These are phyloP conservation scores for Dictyostelium brefeldianum DNA, from an alignment of 78 protist species.

Conservation along the genomic window DNA sequence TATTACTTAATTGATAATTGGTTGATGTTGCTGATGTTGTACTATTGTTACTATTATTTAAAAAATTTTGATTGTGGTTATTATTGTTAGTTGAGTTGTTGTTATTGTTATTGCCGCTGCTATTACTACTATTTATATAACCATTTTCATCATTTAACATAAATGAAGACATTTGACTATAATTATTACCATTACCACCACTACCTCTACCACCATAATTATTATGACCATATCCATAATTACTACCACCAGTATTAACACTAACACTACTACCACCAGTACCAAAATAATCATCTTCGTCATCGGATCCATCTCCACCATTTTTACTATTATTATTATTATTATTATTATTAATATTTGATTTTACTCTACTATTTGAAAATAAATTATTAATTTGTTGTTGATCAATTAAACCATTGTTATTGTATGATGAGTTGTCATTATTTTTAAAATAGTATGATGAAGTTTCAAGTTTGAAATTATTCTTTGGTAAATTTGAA, in stretches of 20 bases:
- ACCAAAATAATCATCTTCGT: not conserved
- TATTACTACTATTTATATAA: not conserved
- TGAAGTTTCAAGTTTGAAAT: conserved; percentile 48
- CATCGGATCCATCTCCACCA: not conserved
- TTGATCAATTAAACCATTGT: not conserved
- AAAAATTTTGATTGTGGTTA: not conserved
- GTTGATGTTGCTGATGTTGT: too few relatives aligned
- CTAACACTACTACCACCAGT: not conserved
- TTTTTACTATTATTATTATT: too few relatives aligned
- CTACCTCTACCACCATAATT: not conserved
- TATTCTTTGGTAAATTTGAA: conserved; percentile 37
- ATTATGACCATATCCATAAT: too few relatives aligned
- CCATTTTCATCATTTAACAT: not conserved
- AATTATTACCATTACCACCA: not conserved
- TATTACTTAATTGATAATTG: conserved; percentile 24
- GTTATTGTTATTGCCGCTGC: not conserved
- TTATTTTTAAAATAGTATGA: not conserved
- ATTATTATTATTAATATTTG: not conserved
- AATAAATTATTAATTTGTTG: conserved; percentile 8
- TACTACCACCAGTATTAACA: too few relatives aligned
- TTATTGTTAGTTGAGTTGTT: not conserved
- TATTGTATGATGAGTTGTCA: not conserved
- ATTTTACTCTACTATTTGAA: not conserved
- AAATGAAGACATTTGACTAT: not conserved
- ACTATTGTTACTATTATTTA: not conserved